Evolutionary conservation across 2,329 filamentous ascomycete species (phyloP), one percentile per base, ranked within the genome.

Genomic region (Pyrenophora seminiperda): DNA sequence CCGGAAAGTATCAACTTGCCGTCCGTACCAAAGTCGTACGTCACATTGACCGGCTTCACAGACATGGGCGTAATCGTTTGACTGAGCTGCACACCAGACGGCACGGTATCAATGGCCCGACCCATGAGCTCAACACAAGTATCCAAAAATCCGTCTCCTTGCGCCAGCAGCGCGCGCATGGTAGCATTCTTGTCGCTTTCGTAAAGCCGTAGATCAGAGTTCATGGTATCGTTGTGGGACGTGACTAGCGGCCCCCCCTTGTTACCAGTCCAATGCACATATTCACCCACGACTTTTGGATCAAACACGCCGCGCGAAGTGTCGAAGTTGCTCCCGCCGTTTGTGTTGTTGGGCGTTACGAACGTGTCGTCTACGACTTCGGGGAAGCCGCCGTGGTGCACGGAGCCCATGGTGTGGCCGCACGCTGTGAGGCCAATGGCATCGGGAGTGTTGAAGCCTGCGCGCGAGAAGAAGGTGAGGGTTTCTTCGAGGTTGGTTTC

Each of bases 141-240:
- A n/a, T 41, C 18, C 7, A 48, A 18, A 29, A 53, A 53, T 3
- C 17, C 38, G 1, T 19, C 7, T 13, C 37, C 38, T 27, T 47
- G 36, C 1, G 33, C 47, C 15, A 58, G 41, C 2, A 72, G 44
- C 11, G 42, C 38, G 3, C 52, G 36, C 50, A 70, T 62, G 5
- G 66, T 70, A 13, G 34, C 50, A 29, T 68, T 69, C 2, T 46
- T 43, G 39, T 70, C 67, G 19, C 57, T 56, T 5, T 51, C 48
- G 43, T 62, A 71, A 7, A 72, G 52, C 15, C 62, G 56, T 9
- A 63, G 50, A 41, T 72, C 68, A 11, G 66, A 70, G 3, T 55
- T 48, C 18, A 62, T 55, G 4, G 59, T 60, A 3, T 57, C 53
- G 36, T 70, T 66, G 14, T 47, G 41, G 4, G 54, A 59, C 3